Evolutionary conservation across 768 basidiomycete genomes (phyloP).

Genomic region (Leucocoprinus sp.): DNA sequence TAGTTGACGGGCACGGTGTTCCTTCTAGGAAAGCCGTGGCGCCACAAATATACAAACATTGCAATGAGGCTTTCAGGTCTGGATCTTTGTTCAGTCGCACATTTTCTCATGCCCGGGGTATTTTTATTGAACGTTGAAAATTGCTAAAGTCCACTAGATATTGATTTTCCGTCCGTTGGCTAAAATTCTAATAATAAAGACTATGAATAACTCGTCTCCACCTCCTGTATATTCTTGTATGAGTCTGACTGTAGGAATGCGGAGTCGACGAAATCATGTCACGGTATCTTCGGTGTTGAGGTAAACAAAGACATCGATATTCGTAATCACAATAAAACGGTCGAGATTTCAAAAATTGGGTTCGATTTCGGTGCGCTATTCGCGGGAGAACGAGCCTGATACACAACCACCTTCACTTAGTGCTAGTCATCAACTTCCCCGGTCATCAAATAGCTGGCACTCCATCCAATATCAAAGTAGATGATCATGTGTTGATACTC

Average conservation of each 20-base stretch:
- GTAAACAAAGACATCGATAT: background rate
- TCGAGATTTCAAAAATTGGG: background rate
- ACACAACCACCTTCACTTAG: no score
- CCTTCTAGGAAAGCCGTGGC: background rate
- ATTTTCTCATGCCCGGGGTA: background rate
- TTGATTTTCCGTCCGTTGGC: background rate
- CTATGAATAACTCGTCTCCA: no score
- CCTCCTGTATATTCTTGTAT: no score
- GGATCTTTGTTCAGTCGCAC: background rate
- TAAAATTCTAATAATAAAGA: no score
- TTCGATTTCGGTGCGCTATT: constrained; percentile 5
- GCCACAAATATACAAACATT: background rate
- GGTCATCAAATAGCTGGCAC: no score
- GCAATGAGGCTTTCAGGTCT: background rate
- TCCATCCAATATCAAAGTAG: background rate
- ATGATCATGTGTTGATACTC: no score
- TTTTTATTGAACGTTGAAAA: background rate
- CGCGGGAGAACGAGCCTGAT: constrained; percentile 7
- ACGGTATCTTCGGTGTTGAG: background rate
- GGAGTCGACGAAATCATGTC: background rate
- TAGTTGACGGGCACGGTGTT: background rate
- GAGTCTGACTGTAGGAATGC: no score
- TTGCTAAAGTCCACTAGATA: no score
- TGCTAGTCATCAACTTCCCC: no score
- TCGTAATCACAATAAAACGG: background rate